A percentile compares a stretch with the other conserved stretches of the same genome.
Evolutionary conservation across 352 stramenopile genomes (phyloP).

Genomic region (Thalassiosira livingstoniorum): DNA sequence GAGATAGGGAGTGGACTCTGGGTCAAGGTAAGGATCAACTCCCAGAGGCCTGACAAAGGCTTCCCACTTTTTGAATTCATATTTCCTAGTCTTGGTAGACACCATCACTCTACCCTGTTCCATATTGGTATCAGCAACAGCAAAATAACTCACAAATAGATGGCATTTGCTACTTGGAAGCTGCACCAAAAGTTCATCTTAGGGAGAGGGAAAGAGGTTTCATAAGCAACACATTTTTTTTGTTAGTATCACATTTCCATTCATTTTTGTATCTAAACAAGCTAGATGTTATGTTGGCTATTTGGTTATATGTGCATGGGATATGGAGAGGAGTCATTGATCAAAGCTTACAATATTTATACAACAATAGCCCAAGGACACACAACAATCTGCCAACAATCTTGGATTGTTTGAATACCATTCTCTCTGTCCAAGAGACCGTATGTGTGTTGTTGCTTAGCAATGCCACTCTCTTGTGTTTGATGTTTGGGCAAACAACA

Average conservation of each 20-base stretch:
- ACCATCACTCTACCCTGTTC: conserved; percentile 41
- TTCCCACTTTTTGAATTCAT: conserved; percentile 32
- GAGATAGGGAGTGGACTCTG: background rate
- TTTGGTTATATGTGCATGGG: background rate
- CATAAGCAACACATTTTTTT: conserved; percentile 28
- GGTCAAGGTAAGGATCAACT: conserved; percentile 37
- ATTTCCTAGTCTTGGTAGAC: conserved; percentile 48
- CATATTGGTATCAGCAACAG: conserved; percentile 34
- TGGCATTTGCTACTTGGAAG: conserved; percentile 29
- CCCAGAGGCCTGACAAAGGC: conserved; percentile 32
- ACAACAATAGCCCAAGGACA: background rate
- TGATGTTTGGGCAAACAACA: background rate
- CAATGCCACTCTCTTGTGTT: background rate
- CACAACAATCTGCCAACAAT: background rate
- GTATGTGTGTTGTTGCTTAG: conserved; percentile 2
- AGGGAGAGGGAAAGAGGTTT: conserved; percentile 47
- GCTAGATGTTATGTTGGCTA: conserved; percentile 6
- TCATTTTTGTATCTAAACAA: conserved; percentile 39
- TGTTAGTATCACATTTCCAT: conserved; percentile 35
- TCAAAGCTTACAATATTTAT: background rate
- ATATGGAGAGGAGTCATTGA: conserved; percentile 6
- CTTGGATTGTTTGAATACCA: background rate
- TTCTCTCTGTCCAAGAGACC: background rate
- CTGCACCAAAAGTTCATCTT: conserved; percentile 44
- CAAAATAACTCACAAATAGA: conserved; percentile 44